Base-by-base conservation (phyloP, 257 asterid genomes). In the Coffea eugenioides region DNA sequence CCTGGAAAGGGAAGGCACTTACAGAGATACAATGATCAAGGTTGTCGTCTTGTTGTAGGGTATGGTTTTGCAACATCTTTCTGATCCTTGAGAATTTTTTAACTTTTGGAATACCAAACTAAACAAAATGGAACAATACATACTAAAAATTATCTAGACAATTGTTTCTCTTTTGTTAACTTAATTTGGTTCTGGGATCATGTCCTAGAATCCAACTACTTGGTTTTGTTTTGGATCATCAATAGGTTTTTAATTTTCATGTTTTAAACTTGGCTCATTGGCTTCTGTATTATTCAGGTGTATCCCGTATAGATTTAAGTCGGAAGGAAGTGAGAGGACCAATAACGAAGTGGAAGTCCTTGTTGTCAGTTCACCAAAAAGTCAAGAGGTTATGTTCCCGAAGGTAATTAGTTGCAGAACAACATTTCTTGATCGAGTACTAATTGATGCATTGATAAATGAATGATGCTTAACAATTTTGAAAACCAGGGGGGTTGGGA, bases 401-500 rank as follows among this genome's bases (percentile, higher is more conserved):
- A 92, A 92, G 94, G 97, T 92, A 57, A 46, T 12, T 92, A 51
- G 36, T 12, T 6, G 57, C 18, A 12, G 6, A 41, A 11, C 3
- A 51, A 1, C 14, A 43, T 21, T 27, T 9, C 10, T 65, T 0
- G 27, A 25, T 12, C 0, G 2, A 64, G 52, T 48, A 48, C 52
- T 48, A 48, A 48, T 48, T 6, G 12, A 48, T 48, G 52, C 52
- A 3, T 48, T 31, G 25, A 45, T 34, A 45, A 14, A 36, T 39
- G n/a, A 39, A 3, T 2, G 21, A 7, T 27, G 15, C 0, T 66
- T 54, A 45, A 72, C 13, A 25, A 27, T 39, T 16, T 67, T 23
- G 25, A 73, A 62, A 43, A 15, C 25, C 69, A 92, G 97, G 97
- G 97, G 43, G 97, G 97, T 57, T 93, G 97, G 97, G 97, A 93